Conservation (phyloP, 2,329 filamentous ascomycete species). For the Aspergillus novoparasiticus region DNA sequence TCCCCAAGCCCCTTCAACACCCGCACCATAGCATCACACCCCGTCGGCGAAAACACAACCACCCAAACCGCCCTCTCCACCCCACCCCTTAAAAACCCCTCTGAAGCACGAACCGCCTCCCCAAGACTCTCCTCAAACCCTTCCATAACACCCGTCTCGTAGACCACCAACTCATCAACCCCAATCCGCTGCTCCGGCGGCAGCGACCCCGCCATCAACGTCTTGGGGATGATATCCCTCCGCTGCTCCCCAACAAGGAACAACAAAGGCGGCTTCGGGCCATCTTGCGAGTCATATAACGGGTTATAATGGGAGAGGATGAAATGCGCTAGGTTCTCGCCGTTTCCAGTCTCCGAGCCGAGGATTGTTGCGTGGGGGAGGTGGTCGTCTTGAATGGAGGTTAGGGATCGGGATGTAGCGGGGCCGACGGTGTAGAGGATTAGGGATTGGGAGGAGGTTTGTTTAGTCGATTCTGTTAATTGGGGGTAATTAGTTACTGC, state of each 20-base stretch:
- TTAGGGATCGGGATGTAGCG: constrained; percentile 66
- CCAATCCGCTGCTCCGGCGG: constrained; percentile 56
- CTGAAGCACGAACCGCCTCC: constrained; percentile 51
- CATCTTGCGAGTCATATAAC: constrained; percentile 19
- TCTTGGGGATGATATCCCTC: constrained; percentile 85
- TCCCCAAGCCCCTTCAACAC: constrained; percentile 41
- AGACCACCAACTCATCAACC: constrained; percentile 81
- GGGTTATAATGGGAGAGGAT: constrained; percentile 77
- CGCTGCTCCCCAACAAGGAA: constrained; percentile 91
- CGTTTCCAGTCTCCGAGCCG: constrained; percentile 82
- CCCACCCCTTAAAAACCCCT: constrained; percentile 43
- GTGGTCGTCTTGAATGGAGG: constrained; percentile 46
- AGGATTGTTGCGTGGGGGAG: constrained; percentile 63
- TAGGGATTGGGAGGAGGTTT: constrained; percentile 28
- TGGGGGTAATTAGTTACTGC: not conserved
- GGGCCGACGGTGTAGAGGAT: constrained; percentile 53
- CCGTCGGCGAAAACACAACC: constrained; percentile 61
- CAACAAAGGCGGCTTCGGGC: constrained; percentile 62
- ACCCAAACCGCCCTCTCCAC: constrained; percentile 35
- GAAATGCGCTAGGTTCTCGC: constrained; percentile 73
- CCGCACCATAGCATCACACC: constrained; percentile 62
- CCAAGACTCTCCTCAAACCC: constrained; percentile 73
- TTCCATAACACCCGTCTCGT: constrained; percentile 80
- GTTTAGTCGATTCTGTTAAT: not conserved
- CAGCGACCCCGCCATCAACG: constrained; percentile 64